Percentiles rank a stretch among this genome's conserved stretches.
These are phyloP conservation scores for Dalechampia spathulata DNA, from an alignment of 441 rosid genomes.

Conservation along the genomic window DNA sequence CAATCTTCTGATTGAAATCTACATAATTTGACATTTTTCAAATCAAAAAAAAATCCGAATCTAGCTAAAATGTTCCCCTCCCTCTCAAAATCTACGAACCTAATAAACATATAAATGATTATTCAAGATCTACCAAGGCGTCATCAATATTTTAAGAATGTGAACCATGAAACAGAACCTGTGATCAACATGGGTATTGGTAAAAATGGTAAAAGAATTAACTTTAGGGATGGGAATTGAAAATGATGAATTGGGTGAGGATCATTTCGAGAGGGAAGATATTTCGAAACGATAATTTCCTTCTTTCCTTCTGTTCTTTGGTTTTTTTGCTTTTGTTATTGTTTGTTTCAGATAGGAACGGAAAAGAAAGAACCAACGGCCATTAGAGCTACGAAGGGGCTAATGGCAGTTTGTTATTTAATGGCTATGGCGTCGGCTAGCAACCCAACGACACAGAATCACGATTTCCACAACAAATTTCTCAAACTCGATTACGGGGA, in stretches of 20 bases:
- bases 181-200: not conserved
- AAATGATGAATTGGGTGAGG: constrained; percentile 13
- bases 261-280: not conserved
- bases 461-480: not conserved
- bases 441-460: not conserved
- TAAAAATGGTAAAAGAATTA: not conserved
- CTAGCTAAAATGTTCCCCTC: not conserved
- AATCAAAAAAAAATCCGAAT: not conserved
- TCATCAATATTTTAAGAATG: not conserved
- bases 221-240: not conserved
- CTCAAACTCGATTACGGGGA: no score
- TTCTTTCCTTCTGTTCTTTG: not conserved
- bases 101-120: constrained; percentile 10
- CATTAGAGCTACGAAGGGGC: constrained; percentile 25
- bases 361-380: constrained; percentile 28
- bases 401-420: constrained; percentile 22
- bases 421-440: not conserved
- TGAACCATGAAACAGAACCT: not conserved
- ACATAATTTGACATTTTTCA: constrained; percentile 56
- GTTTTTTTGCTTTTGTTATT: not conserved
- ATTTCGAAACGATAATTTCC: not conserved
- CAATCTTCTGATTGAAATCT: constrained; percentile 73
- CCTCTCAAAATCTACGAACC: constrained; percentile 8
- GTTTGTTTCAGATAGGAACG: not conserved
- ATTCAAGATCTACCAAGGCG: not conserved